These are phyloP conservation scores for Colletotrichum falcatum DNA, from an alignment of 2,329 filamentous ascomycete species.

Conservation along the genomic window DNA sequence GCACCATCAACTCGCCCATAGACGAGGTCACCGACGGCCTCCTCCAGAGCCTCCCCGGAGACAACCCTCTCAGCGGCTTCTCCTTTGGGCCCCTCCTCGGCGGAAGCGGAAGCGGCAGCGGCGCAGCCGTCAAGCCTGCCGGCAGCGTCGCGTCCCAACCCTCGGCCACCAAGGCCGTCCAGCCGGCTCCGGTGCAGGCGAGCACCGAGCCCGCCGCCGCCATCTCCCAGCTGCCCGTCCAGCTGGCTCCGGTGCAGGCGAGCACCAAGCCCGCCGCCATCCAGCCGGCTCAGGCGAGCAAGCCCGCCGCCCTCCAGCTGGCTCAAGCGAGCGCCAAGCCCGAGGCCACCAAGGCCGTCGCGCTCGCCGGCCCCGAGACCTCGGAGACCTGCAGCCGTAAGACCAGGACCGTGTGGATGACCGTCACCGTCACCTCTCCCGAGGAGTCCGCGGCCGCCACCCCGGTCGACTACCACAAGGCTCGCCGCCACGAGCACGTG, in stretches of 20 bases:
- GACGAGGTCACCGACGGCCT: slow-evolving; percentile 59
- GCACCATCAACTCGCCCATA: slow-evolving; percentile 62
- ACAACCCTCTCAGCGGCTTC: slow-evolving; percentile 67
- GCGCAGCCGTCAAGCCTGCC: slow-evolving; percentile 21
- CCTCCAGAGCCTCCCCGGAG: slow-evolving; percentile 64
- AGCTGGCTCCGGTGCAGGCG: slow-evolving; percentile 26
- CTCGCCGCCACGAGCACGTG: slow-evolving; percentile 53
- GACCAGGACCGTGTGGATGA: slow-evolving; percentile 57
- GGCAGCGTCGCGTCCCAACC: slow-evolving; percentile 9
- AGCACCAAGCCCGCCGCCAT: slow-evolving; percentile 1
- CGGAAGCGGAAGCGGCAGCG: slow-evolving; percentile 13
- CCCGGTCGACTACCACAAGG: slow-evolving; percentile 43
- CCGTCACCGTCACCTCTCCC: slow-evolving; percentile 58
- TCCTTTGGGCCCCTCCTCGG: slow-evolving; percentile 45
- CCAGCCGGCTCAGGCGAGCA: slow-evolving; percentile 18
- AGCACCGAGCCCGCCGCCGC: slow-evolving; percentile 13
- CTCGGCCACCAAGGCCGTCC: slow-evolving; percentile 8
- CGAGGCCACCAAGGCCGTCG: slow-evolving; percentile 11
- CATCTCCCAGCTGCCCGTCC: slow-evolving; percentile 24
- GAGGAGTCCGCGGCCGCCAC: slow-evolving; percentile 52
- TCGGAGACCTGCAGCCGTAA: slow-evolving; percentile 46
- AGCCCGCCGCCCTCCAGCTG: slow-evolving; percentile 10
- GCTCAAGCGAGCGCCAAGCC: slow-evolving; percentile 18
- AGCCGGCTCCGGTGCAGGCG: slow-evolving; percentile 11
- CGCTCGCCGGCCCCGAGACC: slow-evolving; percentile 38